Base-by-base conservation (phyloP, 495 filamentous ascomycete genomes). In the Hypoxylon intermedium region DNA sequence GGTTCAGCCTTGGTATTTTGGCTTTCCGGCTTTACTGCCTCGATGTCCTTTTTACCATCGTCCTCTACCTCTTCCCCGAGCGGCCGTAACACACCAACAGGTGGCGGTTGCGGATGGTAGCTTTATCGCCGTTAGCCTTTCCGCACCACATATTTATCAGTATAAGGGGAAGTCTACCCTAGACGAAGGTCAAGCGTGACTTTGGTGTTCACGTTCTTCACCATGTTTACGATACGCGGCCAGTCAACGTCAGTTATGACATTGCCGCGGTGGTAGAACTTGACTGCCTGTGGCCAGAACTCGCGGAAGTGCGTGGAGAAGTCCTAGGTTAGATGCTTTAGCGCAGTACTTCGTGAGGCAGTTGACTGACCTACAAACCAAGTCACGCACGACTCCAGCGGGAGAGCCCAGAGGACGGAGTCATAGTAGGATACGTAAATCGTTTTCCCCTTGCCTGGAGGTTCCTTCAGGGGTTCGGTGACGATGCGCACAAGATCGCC, bases 241-340 rank as follows among this genome's bases (percentile, higher is more conserved):
- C 74, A 77, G 11, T 70, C 60, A 2, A 48, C 33, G 3, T 44
- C 51, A n/a, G 16, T 61, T 16, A 77, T 6, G 0, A 50, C 15
- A 28, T 58, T 65, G 18, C 52, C 61, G 7, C 54, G 44, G 11
- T 69, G 47, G 16, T 51, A 64, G 31, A 76, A 57, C 13, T 52
- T 59, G 5, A 72, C 30, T 9, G 57, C 40, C 1, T 60, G 49
- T 12, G 71, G 72, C 65, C 70, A 75, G 37, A 69, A 74, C 33
- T 76, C 72, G 13, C 63, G 67, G 40, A 77, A 77, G 41, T 75
- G 68, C 18, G 66, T 62, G 1, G 67, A 24, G 43, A 77, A 76
- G 26, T 43, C 54, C 70, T 72, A 44, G n/a, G 43, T 6, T 72
- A 44, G n/a, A 47, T 6, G 36, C 3, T n/a, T 33, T 63, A 37